Evolutionary conservation across 352 stramenopile genomes (phyloP).

Genomic region (Phytopythium aichiense): DNA sequence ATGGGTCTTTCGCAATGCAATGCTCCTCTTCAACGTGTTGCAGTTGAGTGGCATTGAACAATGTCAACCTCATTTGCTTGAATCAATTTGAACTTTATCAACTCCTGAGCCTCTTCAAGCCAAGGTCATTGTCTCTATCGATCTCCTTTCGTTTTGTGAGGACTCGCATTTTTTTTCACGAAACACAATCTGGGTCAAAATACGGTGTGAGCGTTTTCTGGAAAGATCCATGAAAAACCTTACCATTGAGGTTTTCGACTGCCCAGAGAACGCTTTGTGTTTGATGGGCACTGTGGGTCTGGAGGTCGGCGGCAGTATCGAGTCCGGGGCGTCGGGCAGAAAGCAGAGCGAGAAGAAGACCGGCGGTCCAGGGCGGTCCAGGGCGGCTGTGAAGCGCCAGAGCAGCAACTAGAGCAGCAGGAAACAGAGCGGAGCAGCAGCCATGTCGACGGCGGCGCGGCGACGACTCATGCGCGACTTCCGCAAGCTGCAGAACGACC

Average conservation of each 20-base stretch:
- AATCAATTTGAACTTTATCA: too few relatives aligned
- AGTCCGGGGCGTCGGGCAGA: neutral
- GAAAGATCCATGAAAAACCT: constrained; percentile 1
- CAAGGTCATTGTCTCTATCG: neutral
- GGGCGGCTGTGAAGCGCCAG: neutral
- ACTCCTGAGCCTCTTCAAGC: too few relatives aligned
- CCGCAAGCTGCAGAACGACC: constrained; percentile 97
- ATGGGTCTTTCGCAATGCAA: neutral
- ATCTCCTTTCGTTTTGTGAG: too few relatives aligned
- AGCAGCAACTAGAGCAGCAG: neutral
- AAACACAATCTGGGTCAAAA: neutral
- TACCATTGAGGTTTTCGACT: neutral
- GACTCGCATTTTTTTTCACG: too few relatives aligned
- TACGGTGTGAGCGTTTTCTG: neutral
- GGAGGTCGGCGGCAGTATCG: neutral
- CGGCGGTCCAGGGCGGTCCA: neutral
- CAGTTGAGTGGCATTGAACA: neutral
- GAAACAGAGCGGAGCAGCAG: neutral
- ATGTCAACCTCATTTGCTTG: too few relatives aligned
- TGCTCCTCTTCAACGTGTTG: neutral
- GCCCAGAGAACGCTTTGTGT: neutral
- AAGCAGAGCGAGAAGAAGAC: neutral
- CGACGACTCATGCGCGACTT: constrained; percentile 98
- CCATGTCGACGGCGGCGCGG: constrained; percentile 94
- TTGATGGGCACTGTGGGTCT: constrained; percentile 2